Evolutionary conservation across 805 yeast genomes (phyloP).

Genomic region (Hanseniaspora guilliermondii): DNA sequence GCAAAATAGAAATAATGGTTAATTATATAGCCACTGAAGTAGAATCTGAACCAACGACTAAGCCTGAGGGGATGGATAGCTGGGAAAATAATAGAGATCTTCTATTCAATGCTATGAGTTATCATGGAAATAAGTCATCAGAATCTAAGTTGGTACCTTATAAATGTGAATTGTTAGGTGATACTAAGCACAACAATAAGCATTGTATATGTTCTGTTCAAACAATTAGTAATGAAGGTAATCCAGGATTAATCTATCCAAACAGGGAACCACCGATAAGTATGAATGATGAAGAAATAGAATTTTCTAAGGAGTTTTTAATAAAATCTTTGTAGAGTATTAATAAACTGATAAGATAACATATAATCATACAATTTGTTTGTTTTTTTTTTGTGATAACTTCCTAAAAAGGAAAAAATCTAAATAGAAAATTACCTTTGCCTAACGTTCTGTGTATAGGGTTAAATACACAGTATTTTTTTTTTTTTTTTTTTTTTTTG

Average conservation of each 20-base stretch:
- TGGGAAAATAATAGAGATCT: neutral
- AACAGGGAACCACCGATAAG: neutral
- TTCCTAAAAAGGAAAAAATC: neutral
- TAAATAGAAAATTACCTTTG: too few relatives aligned
- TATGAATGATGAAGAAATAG: slow-evolving; percentile 6
- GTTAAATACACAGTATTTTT: neutral
- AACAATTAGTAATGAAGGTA: neutral
- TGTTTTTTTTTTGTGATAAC: neutral
- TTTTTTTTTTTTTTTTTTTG: neutral
- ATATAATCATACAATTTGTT: too few relatives aligned
- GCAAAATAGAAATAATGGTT: neutral
- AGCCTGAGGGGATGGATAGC: neutral
- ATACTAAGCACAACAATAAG: neutral
- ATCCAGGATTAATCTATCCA: neutral
- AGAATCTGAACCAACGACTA: neutral
- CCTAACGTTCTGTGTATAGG: too few relatives aligned
- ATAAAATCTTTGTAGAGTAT: neutral
- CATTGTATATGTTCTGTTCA: neutral
- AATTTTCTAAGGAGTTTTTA: neutral
- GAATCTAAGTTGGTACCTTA: neutral
- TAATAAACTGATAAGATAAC: too few relatives aligned
- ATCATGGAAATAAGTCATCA: neutral
- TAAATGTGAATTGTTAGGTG: neutral
- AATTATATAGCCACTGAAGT: neutral
- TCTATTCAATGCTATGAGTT: neutral